Evolutionary conservation across 2,329 filamentous ascomycete genomes (phyloP).

Genomic region (Ceratocystiopsis minuta): DNA sequence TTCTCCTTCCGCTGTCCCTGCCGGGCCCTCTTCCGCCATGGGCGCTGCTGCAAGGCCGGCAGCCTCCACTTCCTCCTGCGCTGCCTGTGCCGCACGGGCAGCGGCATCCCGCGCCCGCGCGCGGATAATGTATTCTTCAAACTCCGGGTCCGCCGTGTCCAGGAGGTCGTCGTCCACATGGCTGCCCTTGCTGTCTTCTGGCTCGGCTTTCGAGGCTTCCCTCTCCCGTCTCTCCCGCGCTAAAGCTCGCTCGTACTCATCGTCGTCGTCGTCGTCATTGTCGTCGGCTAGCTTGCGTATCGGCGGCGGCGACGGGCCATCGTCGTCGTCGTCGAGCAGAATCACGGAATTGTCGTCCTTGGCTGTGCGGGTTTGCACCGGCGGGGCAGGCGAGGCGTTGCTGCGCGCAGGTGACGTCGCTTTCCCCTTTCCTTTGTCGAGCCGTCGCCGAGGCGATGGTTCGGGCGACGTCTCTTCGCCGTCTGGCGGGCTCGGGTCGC

Average conservation of each 20-base stretch:
- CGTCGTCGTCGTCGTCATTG: too few species aligned
- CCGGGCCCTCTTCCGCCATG: neutral
- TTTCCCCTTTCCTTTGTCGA: slow-evolving; percentile 6
- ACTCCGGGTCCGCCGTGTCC: slow-evolving; percentile 7
- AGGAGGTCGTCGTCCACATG: slow-evolving; percentile 5
- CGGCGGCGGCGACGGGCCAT: neutral
- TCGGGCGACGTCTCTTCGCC: neutral
- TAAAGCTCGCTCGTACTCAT: too few species aligned
- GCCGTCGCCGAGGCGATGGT: neutral
- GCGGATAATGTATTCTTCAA: slow-evolving; percentile 9
- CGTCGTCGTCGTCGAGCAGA: slow-evolving; percentile 3
- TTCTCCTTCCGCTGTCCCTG: neutral
- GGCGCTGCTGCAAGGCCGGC: neutral
- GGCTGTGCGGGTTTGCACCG: neutral
- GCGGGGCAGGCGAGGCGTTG: too few species aligned
- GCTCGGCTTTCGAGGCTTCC: neutral
- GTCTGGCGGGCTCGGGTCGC: neutral
- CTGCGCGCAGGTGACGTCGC: neutral
- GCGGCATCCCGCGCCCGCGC: slow-evolving; percentile 7
- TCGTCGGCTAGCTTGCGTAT: too few species aligned
- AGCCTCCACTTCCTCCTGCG: neutral
- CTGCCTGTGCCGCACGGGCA: slow-evolving; percentile 1
- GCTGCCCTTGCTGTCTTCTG: too few species aligned
- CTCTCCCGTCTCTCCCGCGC: too few species aligned
- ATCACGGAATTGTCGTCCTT: slow-evolving; percentile 1